Conservation (phyloP, 75 land plant species). For the Sequoia sempervirens region DNA sequence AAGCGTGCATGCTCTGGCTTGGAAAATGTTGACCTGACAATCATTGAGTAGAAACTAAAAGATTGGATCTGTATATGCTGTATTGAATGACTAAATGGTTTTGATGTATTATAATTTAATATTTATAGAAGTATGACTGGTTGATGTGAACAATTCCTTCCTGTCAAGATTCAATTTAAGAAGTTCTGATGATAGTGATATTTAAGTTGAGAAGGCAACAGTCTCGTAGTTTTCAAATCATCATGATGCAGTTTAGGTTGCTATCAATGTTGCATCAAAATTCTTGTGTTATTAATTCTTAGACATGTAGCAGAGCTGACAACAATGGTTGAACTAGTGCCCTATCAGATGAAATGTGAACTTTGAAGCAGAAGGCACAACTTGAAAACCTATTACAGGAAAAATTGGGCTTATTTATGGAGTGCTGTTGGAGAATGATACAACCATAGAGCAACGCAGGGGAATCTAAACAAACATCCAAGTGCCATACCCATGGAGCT, state of each 20-base stretch:
- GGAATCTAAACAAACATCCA: neutral
- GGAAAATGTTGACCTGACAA: neutral
- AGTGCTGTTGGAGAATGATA: neutral
- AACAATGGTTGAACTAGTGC: neutral
- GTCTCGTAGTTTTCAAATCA: neutral
- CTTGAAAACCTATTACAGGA: neutral
- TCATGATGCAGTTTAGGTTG: neutral
- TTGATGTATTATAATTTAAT: neutral
- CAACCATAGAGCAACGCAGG: neutral
- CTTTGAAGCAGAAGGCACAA: neutral
- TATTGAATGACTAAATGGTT: neutral
- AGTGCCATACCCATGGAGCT: neutral
- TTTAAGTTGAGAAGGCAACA: neutral
- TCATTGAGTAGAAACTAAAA: neutral
- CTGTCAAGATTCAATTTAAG: neutral
- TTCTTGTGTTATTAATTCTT: neutral
- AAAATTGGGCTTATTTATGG: neutral
- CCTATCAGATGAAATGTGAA: neutral
- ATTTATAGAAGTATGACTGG: neutral
- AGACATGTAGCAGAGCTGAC: neutral
- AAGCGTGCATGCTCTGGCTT: neutral
- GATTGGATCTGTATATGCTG: neutral
- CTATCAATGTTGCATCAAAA: neutral
- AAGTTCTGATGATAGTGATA: neutral
- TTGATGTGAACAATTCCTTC: neutral